A percentile compares a stretch with the other conserved stretches of the same genome.
These are phyloP conservation scores for Letharia lupina DNA, from an alignment of 495 filamentous ascomycete genomes.

Conservation along the genomic window DNA sequence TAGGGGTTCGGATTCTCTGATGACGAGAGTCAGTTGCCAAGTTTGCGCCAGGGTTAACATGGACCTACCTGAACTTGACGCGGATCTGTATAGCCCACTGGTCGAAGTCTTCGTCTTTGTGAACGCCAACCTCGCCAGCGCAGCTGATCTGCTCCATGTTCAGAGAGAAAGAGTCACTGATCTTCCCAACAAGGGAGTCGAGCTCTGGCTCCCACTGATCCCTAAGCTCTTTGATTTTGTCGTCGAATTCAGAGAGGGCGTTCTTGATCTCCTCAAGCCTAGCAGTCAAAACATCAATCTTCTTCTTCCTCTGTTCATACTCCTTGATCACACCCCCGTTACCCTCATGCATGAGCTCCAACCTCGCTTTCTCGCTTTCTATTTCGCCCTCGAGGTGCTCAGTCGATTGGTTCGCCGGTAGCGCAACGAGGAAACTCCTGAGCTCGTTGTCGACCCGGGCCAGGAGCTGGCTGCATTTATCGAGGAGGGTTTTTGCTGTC, in stretches of 20 bases:
- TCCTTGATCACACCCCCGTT: conserved; percentile 69
- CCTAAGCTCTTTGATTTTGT: conserved; percentile 50
- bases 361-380: conserved; percentile 58
- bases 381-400: conserved; percentile 69
- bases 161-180: conserved; percentile 80
- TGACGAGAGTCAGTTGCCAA: background rate
- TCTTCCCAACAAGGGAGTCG: conserved; percentile 66
- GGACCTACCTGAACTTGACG: conserved; percentile 77
- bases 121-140: conserved; percentile 79
- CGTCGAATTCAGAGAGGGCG: conserved; percentile 43
- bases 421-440: conserved; percentile 28
- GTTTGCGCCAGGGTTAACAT: background rate
- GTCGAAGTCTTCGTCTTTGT: conserved; percentile 82
- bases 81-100: conserved; percentile 89
- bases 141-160: conserved; percentile 92
- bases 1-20: conserved; percentile 70
- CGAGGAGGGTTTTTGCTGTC: conserved; percentile 31
- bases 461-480: conserved; percentile 31
- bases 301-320: conserved; percentile 60
- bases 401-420: conserved; percentile 40
- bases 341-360: conserved; percentile 72
- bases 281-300: conserved; percentile 47
- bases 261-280: conserved; percentile 39
- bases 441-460: conserved; percentile 30
- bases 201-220: conserved; percentile 74